Conservation (phyloP, 306 rosid species). For the Lablab purpureus region DNA sequence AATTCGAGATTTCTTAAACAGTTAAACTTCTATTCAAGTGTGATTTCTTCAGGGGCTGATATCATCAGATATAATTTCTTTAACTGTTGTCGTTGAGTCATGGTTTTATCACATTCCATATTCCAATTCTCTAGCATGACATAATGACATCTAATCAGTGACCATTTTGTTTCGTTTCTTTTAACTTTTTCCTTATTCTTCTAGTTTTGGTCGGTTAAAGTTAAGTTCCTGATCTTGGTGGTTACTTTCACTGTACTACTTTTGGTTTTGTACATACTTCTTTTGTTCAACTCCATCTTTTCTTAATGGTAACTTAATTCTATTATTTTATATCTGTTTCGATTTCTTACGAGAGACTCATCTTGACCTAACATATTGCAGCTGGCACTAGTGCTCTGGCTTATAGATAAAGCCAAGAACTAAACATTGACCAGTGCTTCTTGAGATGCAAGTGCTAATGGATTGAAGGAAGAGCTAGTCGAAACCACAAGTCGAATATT, state of each 20-base stretch:
- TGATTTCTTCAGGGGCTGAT: slow-evolving; percentile 28
- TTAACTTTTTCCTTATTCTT: slow-evolving; percentile 30
- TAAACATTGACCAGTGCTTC: slow-evolving; percentile 20
- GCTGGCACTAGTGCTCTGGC: slow-evolving; percentile 19
- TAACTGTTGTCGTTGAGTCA: not conserved
- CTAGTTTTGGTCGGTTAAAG: slow-evolving; percentile 26
- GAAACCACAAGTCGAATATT: slow-evolving; percentile 36
- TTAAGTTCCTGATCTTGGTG: slow-evolving; percentile 40
- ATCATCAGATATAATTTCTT: slow-evolving; percentile 14
- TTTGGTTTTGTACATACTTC: not conserved
- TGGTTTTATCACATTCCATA: slow-evolving; percentile 13
- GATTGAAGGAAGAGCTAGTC: slow-evolving; percentile 25
- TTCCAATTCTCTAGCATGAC: slow-evolving; percentile 7
- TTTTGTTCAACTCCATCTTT: slow-evolving; percentile 32
- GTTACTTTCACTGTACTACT: slow-evolving; percentile 43
- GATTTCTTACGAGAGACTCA: slow-evolving; percentile 22
- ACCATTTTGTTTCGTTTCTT: slow-evolving; percentile 23
- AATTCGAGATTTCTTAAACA: slow-evolving; percentile 27
- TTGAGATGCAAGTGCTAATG: slow-evolving; percentile 34
- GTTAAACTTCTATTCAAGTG: slow-evolving; percentile 4
- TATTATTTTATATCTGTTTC: slow-evolving; percentile 34
- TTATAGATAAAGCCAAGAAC: slow-evolving; percentile 21
- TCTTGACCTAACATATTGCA: slow-evolving; percentile 42
- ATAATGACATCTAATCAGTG: slow-evolving; percentile 18
- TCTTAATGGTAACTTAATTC: slow-evolving; percentile 9